Evolutionary conservation across 2,329 filamentous ascomycete genomes (phyloP).

Genomic region (Phyllosticta capitalensis): DNA sequence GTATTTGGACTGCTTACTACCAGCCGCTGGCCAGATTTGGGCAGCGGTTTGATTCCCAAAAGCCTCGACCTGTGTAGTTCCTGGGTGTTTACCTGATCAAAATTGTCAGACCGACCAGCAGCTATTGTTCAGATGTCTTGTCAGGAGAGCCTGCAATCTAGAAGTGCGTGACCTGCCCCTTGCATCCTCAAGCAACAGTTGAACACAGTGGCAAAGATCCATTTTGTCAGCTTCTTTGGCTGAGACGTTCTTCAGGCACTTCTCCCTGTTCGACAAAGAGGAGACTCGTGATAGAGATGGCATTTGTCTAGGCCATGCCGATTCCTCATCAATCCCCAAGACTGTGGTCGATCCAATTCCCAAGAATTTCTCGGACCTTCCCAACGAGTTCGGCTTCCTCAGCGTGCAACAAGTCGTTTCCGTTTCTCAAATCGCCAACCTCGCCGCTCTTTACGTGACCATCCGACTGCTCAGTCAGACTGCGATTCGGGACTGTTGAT

Average conservation of each 20-base stretch:
- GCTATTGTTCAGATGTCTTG: not conserved
- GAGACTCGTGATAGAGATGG: too few relatives aligned
- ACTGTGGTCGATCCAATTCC: conserved; percentile 7
- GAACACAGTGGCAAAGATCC: too few relatives aligned
- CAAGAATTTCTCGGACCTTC: not conserved
- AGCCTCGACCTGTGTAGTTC: not conserved
- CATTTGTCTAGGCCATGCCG: too few relatives aligned
- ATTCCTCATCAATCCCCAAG: conserved; percentile 1
- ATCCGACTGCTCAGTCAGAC: not conserved
- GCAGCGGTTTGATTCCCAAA: not conserved
- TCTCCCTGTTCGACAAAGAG: too few relatives aligned
- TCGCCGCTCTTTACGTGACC: not conserved
- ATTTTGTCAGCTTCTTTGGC: too few relatives aligned
- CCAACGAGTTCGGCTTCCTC: not conserved
- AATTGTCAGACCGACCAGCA: not conserved
- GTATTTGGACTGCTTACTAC: not conserved
- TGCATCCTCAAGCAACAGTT: too few relatives aligned
- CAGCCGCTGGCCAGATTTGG: not conserved
- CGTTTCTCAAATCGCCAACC: not conserved
- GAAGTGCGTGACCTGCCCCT: too few relatives aligned
- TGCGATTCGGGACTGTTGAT: not conserved
- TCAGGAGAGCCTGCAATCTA: too few relatives aligned
- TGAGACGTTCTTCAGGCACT: too few relatives aligned
- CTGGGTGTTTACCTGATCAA: not conserved
- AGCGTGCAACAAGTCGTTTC: not conserved